These are phyloP conservation scores for Trichophyton benhamiae DNA, from an alignment of 2,329 filamentous ascomycete species.

Conservation along the genomic window DNA sequence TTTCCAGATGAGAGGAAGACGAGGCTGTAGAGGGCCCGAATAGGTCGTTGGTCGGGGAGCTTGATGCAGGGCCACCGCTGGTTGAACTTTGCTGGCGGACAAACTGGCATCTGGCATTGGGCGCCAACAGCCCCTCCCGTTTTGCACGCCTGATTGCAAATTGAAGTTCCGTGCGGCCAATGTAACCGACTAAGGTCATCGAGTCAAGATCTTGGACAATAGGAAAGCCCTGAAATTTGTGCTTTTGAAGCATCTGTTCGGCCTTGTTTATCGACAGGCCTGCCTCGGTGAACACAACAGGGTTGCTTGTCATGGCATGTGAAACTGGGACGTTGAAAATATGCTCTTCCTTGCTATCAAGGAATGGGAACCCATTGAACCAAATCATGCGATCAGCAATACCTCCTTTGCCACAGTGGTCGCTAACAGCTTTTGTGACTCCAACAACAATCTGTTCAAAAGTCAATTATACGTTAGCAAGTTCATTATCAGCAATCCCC, in stretches of 20 bases:
- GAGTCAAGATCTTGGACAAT: slow-evolving; percentile 63
- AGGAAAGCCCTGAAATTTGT: slow-evolving; percentile 84
- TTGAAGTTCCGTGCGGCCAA: slow-evolving; percentile 78
- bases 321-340: slow-evolving; percentile 91
- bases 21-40: slow-evolving; percentile 7
- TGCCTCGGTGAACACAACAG: slow-evolving; percentile 59
- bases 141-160: slow-evolving; percentile 79
- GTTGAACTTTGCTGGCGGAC: slow-evolving; percentile 22
- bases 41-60: background rate
- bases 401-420: slow-evolving; percentile 85
- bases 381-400: slow-evolving; percentile 98
- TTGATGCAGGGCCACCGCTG: background rate
- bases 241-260: slow-evolving; percentile 62
- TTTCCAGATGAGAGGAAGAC: slow-evolving; percentile 3
- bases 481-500: background rate
- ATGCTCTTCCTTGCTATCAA: slow-evolving; percentile 96
- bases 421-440: slow-evolving; percentile 84
- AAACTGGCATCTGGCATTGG: slow-evolving; percentile 63
- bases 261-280: slow-evolving; percentile 66
- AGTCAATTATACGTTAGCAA: background rate
- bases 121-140: slow-evolving; percentile 53
- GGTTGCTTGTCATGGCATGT: slow-evolving; percentile 69
- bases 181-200: slow-evolving; percentile 74
- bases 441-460: slow-evolving; percentile 67
- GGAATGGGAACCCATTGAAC: slow-evolving; percentile 93